These are phyloP conservation scores for Trametes polyzona DNA, from an alignment of 1,284 basidiomycete genomes.

Conservation along the genomic window DNA sequence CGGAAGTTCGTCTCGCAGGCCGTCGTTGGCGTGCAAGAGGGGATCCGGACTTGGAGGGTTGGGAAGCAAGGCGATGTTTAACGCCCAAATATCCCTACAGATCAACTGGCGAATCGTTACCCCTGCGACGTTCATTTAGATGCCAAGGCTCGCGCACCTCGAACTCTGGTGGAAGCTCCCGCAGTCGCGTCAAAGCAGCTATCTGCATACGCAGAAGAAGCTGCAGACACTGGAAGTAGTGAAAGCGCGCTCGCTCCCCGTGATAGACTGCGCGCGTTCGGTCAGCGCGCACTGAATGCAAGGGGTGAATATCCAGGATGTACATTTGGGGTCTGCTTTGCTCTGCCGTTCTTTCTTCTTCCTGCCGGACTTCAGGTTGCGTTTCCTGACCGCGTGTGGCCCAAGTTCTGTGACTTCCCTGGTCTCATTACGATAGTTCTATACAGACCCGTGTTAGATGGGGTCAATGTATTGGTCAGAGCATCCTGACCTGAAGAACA, in stretches of 20 bases:
- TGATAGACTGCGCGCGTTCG: constrained; percentile 66
- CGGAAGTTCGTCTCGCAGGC: constrained; percentile 12
- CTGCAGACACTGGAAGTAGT: constrained; percentile 84
- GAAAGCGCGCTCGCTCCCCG: constrained; percentile 73
- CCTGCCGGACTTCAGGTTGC: constrained; percentile 57
- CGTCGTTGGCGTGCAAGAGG: constrained; percentile 47
- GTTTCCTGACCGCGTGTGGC: constrained; percentile 62
- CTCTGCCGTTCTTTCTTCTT: constrained; percentile 53
- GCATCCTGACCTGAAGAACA: constrained; percentile 62
- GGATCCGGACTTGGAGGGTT: constrained; percentile 66
- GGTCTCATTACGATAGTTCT: constrained; percentile 79
- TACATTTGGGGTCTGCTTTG: constrained; percentile 61
- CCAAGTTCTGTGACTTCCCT: constrained; percentile 62
- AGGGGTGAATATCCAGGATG: constrained; percentile 25
- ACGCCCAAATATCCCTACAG: constrained; percentile 82
- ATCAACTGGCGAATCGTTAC: constrained; percentile 54
- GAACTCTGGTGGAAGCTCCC: constrained; percentile 77
- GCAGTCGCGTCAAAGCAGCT: constrained; percentile 59
- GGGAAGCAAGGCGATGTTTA: constrained; percentile 70
- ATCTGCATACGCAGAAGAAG: constrained; percentile 79
- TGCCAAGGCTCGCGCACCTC: constrained; percentile 54
- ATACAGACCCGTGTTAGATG: background rate
- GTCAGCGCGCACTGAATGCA: background rate
- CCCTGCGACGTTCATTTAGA: background rate
- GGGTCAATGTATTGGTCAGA: background rate